These are phyloP conservation scores for Cyberlindnera mississippiensis DNA, from an alignment of 805 yeast genomes.

Conservation along the genomic window DNA sequence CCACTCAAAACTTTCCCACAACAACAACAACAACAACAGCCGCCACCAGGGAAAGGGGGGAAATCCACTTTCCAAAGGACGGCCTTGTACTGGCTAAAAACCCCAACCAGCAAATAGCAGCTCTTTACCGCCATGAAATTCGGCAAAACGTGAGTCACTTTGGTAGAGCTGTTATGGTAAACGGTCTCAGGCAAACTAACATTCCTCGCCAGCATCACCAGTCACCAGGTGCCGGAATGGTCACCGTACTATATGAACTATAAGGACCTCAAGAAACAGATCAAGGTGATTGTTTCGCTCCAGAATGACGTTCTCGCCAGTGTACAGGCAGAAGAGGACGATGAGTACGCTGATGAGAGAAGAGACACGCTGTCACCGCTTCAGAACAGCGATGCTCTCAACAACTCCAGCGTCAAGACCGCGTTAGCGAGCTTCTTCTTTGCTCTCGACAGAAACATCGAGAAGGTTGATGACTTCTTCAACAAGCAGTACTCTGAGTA, in stretches of 20 bases:
- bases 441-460: conserved; percentile 75
- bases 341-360: conserved; percentile 9
- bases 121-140: conserved; percentile 22
- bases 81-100: background rate
- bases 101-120: background rate
- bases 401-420: conserved; percentile 40
- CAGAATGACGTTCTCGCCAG: conserved; percentile 32
- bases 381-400: conserved; percentile 31
- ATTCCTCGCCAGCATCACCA: conserved; percentile 36
- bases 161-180: no score
- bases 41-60: no score
- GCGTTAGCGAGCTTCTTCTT: conserved; percentile 66
- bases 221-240: conserved; percentile 97
- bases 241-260: conserved; percentile 72
- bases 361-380: conserved; percentile 8
- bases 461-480: conserved; percentile 76
- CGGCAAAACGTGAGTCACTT: conserved; percentile 21
- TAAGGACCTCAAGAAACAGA: conserved; percentile 75
- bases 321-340: conserved; percentile 19
- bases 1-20: no score
- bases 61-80: no score
- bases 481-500: conserved; percentile 71
- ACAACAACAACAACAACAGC: no score
- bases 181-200: no score
- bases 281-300: conserved; percentile 54